These are phyloP conservation scores for Wickerhamiella musiphila DNA, from an alignment of 805 yeast species.

Conservation along the genomic window DNA sequence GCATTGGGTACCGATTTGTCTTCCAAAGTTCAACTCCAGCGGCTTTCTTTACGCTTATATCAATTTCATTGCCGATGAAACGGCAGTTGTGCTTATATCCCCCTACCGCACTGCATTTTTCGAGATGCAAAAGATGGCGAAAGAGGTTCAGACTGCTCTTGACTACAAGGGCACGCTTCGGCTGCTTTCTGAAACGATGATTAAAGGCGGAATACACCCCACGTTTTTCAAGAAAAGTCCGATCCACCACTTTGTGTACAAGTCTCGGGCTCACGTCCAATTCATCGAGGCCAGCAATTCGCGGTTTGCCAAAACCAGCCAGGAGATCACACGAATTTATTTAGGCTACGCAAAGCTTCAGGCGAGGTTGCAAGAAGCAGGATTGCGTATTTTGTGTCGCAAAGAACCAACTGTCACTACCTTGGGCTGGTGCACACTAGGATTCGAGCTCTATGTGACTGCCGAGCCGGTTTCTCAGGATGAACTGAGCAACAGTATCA, in stretches of 20 bases:
- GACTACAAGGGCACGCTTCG: slow-evolving; percentile 23
- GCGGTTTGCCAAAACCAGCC: slow-evolving; percentile 13
- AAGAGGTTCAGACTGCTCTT: slow-evolving; percentile 31
- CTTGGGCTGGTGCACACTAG: slow-evolving; percentile 38
- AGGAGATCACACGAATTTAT: slow-evolving; percentile 16
- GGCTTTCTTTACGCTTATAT: slow-evolving; percentile 80
- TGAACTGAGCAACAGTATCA: slow-evolving; percentile 41
- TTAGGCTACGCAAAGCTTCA: slow-evolving; percentile 22
- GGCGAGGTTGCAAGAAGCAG: slow-evolving; percentile 19
- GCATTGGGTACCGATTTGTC: slow-evolving; percentile 84
- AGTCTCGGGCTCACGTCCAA: slow-evolving; percentile 52
- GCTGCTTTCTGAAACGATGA: slow-evolving; percentile 24
- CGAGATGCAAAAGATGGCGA: slow-evolving; percentile 47
- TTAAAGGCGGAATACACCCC: slow-evolving; percentile 27
- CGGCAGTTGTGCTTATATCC: slow-evolving; percentile 33
- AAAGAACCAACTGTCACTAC: slow-evolving; percentile 14
- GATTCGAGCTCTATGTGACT: slow-evolving; percentile 44
- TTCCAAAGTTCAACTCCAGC: slow-evolving; percentile 74
- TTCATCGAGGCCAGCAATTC: slow-evolving; percentile 29
- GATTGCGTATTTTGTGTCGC: slow-evolving; percentile 16
- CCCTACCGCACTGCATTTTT: slow-evolving; percentile 68
- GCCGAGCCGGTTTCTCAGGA: slow-evolving; percentile 43
- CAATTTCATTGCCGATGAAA: slow-evolving; percentile 31
- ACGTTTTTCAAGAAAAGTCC: slow-evolving; percentile 37
- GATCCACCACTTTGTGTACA: slow-evolving; percentile 67